phyloP scores from a whole-genome alignment of 2,329 filamentous ascomycete genomes.

The Stagonosporopsis cucurbitacearum region DNA sequence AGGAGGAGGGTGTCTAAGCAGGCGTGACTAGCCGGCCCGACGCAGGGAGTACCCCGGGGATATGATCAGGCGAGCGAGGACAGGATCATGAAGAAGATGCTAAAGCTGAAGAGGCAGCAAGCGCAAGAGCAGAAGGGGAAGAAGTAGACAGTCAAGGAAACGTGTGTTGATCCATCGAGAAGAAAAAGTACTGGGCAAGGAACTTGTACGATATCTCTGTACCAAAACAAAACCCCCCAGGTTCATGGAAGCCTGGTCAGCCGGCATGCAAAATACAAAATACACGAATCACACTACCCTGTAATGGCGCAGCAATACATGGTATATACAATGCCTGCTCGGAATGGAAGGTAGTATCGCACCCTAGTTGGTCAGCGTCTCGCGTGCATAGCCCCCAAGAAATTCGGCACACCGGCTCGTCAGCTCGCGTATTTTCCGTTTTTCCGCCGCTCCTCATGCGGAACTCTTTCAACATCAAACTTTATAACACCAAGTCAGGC shows the following conservation, averaged over 20 bases:
- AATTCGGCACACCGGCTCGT: not conserved
- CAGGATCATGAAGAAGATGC: conserved; percentile 13
- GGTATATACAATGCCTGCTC: not conserved
- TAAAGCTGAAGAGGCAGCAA: conserved; percentile 1
- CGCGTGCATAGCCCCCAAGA: not conserved
- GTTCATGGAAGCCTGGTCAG: not conserved
- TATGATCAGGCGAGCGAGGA: conserved; percentile 15
- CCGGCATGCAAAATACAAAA: not conserved
- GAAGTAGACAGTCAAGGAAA: not conserved
- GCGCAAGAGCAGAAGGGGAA: conserved; percentile 1
- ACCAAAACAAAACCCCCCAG: not conserved
- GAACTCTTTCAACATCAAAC: too few species aligned
- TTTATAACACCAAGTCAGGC: too few species aligned
- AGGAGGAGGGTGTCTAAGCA: conserved; percentile 72
- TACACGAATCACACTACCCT: not conserved
- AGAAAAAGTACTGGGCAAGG: too few species aligned
- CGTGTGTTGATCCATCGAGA: too few species aligned
- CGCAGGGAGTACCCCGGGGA: not conserved
- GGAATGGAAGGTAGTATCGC: not conserved
- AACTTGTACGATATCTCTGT: not conserved
- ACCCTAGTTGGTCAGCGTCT: not conserved
- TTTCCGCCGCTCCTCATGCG: not conserved
- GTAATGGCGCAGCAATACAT: too few species aligned
- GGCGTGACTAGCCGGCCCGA: conserved; percentile 15
- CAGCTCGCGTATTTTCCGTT: not conserved